Base-by-base conservation (phyloP, 2,329 filamentous ascomycete species). In the Curvularia hawaiiensis region DNA sequence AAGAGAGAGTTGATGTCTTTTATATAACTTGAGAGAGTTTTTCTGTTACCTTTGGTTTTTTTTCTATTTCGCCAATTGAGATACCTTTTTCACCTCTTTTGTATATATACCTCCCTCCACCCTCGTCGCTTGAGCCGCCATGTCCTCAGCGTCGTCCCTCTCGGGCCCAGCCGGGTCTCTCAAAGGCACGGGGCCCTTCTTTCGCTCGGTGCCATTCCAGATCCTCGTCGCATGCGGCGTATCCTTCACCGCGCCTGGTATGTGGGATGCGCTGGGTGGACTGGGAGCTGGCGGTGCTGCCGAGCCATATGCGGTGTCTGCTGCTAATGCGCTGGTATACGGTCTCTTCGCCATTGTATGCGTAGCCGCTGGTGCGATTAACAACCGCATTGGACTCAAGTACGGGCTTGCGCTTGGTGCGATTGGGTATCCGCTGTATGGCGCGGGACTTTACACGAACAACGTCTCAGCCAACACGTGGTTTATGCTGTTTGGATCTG, bases 341-440 rank as follows among this genome's bases (percentile, higher is more conserved):
- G 71, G 71, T 18, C 67, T 74, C 33, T 73, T 74, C 39, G 61
- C 70, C 18, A 44, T 74, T 20, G 69, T 73, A 12, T 74, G 71
- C 48, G 70, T 71, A 0, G 62, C 66, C 28, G 71, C 71, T 3
- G 74, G 75, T 30, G 74, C 72, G 7, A 75, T 77, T 63, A 76
- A 75, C 61, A 75, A 76, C 52, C 71, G 73, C 22, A 77, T 77
- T 30, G 70, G 70, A 11, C 54, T 73, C 20, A 69, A 65, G 33
- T 74, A 71, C 39, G 70, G 70, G 16, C 61, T 80, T 3, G 75
- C 77, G 4, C 56, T 82, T 3, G 81, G 80, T 9, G 76, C 80
- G 0, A 70, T 78, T 10, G 77, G 77, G 3, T 79, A 78, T 43
- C 77, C 77, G 1, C 61, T 79, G 0, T 79, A 79, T 49, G 76